A percentile compares a stretch with the other conserved stretches of the same genome.
Conservation (phyloP, 2,329 filamentous ascomycete species). For the Cordyceps militaris region DNA sequence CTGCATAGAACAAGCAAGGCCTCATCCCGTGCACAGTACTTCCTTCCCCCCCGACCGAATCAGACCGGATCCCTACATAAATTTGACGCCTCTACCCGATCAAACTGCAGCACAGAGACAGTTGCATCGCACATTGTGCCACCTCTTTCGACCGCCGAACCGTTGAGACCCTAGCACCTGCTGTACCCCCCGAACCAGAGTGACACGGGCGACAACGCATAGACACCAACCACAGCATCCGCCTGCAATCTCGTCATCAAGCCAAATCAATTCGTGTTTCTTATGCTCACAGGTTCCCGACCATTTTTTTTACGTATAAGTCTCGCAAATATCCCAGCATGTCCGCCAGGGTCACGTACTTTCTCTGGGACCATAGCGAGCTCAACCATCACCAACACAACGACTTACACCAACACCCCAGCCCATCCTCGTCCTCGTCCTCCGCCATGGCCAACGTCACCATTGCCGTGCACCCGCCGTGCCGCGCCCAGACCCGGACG, state of each 20-base stretch:
- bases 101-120: background rate
- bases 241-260: background rate
- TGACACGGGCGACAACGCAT: background rate
- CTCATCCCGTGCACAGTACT: background rate
- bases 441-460: slow-evolving; percentile 13
- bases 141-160: background rate
- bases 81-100: background rate
- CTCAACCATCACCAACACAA: background rate
- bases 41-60: background rate
- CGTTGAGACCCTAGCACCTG: background rate
- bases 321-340: background rate
- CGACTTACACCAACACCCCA: background rate
- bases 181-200: background rate
- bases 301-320: background rate
- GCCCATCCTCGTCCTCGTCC: background rate
- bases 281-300: background rate
- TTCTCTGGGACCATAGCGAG: background rate
- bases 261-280: background rate
- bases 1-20: background rate
- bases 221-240: background rate
- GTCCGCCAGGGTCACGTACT: slow-evolving; percentile 4
- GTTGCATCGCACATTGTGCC: background rate
- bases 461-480: slow-evolving; percentile 22
- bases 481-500: slow-evolving; percentile 14
- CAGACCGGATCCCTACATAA: background rate